A percentile compares a stretch with the other conserved stretches of the same genome.
These are phyloP conservation scores for Apodospora peruviana DNA, from an alignment of 495 filamentous ascomycete genomes.

Conservation along the genomic window DNA sequence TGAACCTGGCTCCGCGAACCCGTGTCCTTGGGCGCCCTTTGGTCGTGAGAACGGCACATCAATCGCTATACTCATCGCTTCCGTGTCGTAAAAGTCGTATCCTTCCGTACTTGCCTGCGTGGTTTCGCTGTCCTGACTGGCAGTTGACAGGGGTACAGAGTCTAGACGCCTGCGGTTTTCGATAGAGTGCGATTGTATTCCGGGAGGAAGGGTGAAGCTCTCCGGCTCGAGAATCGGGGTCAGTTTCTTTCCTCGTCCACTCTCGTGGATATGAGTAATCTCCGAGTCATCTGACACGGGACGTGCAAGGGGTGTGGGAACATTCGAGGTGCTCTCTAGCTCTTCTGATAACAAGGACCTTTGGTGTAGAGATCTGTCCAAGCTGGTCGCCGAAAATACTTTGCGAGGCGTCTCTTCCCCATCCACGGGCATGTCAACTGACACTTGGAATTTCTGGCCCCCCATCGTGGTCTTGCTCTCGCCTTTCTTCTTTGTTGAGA, in stretches of 20 bases:
- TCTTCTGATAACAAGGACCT: constrained; percentile 45
- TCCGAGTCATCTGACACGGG: constrained; percentile 49
- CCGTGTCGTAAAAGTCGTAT: constrained; percentile 53
- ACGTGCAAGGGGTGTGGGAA: constrained; percentile 70
- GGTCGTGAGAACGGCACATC: constrained; percentile 29
- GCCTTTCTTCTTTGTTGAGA: constrained; percentile 14
- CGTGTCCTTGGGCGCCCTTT: constrained; percentile 22
- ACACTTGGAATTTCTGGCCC: constrained; percentile 4
- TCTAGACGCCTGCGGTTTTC: constrained; percentile 33
- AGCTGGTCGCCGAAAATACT: constrained; percentile 20
- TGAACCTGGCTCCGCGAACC: constrained; percentile 22
- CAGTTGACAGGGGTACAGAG: constrained; percentile 37
- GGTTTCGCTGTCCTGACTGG: constrained; percentile 35
- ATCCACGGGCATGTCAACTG: constrained; percentile 6
- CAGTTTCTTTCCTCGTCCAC: constrained; percentile 24
- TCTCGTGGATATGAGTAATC: constrained; percentile 17
- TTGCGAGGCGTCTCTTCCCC: constrained; percentile 36
- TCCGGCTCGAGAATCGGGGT: constrained; percentile 37
- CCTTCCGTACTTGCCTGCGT: constrained; percentile 46
- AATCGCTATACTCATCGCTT: constrained; percentile 38
- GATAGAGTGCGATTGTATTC: constrained; percentile 21
- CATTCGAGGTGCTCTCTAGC: constrained; percentile 67
- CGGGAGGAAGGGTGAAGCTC: constrained; percentile 36
- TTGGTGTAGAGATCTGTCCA: constrained; percentile 19
- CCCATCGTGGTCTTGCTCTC: constrained; percentile 17